Base-by-base conservation (phyloP, 352 stramenopile genomes). In the Globisporangium cederbergense region DNA sequence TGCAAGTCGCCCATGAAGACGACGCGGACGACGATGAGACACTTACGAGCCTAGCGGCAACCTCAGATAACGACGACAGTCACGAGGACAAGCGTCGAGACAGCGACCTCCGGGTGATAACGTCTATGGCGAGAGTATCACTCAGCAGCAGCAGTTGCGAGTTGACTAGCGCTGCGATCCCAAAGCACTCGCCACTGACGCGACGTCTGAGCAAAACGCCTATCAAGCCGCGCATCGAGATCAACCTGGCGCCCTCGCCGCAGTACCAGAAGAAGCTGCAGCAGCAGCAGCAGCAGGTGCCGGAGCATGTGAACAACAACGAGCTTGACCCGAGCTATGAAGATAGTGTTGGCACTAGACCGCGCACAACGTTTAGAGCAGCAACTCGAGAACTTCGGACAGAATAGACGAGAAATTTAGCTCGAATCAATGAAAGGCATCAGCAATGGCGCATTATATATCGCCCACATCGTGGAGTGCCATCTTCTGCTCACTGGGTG, bases 201-300 rank as follows among this genome's bases (percentile, higher is more conserved):
- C 62, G 76, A 28, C 75, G 75, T 28, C 68, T 79, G 11, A 81
- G 62, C n/a, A 75, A 68, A 22, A 49, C 42, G 42, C 42, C 42
- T 34, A 34, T 60, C 42, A 88, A 88, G 40, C 79, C 77, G 3
- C 77, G 76, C 63, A 68, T 77, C 47, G 60, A 79, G 54, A 72
- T 86, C 57, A 69, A 88, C 47, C 55, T 88, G 46, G 40, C 67
- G 1, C 67, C 68, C 20, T 68, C 66, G 40, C 62, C 63, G 60
- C 63, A 79, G 55, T 51, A 70, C 14, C 63, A 68, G 45, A 62
- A 61, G 54, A 50, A 60, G 4, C 28, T 18, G 22, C 13, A 55
- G 9, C 45, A 34, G 10, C 13, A 55, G 9, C 45, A 34, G 10
- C 40, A 54, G 38, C 42, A 40, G n/a, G 22, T 22, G 30, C n/a